Evolutionary conservation across 1,284 basidiomycete genomes (phyloP), one percentile per base, ranked within the genome.

Genomic region (Porodaedalea pini): DNA sequence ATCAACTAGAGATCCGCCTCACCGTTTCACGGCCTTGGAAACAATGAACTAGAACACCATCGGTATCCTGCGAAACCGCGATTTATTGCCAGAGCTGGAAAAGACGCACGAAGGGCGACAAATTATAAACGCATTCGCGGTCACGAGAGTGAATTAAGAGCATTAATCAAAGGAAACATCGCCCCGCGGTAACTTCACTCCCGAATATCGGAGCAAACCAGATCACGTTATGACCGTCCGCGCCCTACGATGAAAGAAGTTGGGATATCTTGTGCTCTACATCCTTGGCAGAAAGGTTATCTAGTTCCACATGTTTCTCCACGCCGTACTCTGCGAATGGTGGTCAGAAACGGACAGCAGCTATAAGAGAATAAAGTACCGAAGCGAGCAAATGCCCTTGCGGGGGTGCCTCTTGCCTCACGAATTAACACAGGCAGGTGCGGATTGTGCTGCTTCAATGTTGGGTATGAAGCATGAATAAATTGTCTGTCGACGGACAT

Each of bases 391-490:
- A 95, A 96, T 43, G 86, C 87, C 67, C 92, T 79, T 54, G 94
- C 91, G 48, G 91, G 90, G 7, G 92, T 92, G 31, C 90, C 92
- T 62, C 76, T 78, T n/a, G 94, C 94, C 76, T 97, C 92, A 63
- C 94, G 80, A 67, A 97, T 92, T 65, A 97, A 72, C 40, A 97
- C 81, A 37, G 94, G 94, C 31, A 97, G 74, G 71, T 95, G 87
- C 43, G 94, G 94, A 70, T 97, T 94, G 70, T 90, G 78, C 64
- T 88, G 78, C 77, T 97, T 97, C 71, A 97, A 82, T 50, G 78
- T 67, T 2, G 90, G 85, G 72, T 97, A 97, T 56, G 84, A 79
- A 25, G 88, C 78, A 52, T 87, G 73, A 70, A 97, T 85, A 76
- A 95, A 97, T 74, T 92, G 83, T 64, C 92, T 93, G 70, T 21